Evolutionary conservation across 352 stramenopile species (phyloP), one percentile per base, ranked within the genome.

Genomic region (Globisporangium recalcitrans): DNA sequence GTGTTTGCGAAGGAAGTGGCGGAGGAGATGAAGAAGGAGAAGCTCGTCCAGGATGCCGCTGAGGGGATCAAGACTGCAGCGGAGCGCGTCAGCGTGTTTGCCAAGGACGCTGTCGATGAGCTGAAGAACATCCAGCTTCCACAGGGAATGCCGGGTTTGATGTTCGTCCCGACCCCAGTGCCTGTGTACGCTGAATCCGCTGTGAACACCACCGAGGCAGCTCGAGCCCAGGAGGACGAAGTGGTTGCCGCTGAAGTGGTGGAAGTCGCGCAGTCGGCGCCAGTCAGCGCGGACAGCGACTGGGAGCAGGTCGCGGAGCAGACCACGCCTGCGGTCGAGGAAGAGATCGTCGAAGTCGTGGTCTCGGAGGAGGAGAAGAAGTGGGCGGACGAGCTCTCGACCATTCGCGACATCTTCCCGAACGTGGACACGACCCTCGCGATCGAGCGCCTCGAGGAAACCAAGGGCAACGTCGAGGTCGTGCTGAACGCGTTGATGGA

Each of bases 401-500:
- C 88, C 68, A 74, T 95, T 55, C 80, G 72, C 51, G 78, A 90
- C 72, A 88, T 95, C 60, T 80, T 95, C 55, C 86, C 86, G 0
- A 73, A 67, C 16, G 78, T 80, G 4, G 77, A 90, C 34, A 62
- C 77, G 21, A 59, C 52, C 16, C 42, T 63, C 26, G 65, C 82
- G 31, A 78, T 92, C 54, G 78, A 88, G 52, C 75, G 75, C 60
- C 72, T 95, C 47, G 84, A 93, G 78, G 76, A 86, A 63, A 82
- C 74, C 72, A 86, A 90, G 52, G 86, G 86, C 69, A 88, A 95
- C 59, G 81, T 95, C 46, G 69, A 91, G 63, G 72, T 93, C 11
- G 86, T 91, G 44, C 26, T 95, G 22, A 92, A 95, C 74, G 71
- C 79, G 44, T 53, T 95, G 31, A 91, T 93, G 82, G 84, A 91